phyloP scores from a whole-genome alignment of 192 early-diverging fungal genomes.

The Diversispora epigaea region DNA sequence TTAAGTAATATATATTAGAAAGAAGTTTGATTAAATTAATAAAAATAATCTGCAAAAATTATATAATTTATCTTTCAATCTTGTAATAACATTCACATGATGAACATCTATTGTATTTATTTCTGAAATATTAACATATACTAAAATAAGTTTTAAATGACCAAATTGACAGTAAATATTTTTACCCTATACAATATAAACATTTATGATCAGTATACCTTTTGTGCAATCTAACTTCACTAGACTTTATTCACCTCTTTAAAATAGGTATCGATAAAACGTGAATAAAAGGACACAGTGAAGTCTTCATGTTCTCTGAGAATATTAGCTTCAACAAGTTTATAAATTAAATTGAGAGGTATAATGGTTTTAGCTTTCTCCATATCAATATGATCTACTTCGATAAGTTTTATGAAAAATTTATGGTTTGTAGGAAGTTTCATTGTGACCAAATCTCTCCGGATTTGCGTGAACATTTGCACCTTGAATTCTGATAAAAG shows the following conservation, averaged over 20 bases:
- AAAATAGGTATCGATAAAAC: conserved; percentile 9
- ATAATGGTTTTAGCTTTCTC: conserved; percentile 19
- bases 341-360: conserved; percentile 19
- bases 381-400: conserved; percentile 13
- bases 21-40: too few relatives aligned
- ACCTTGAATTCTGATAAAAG: conserved; percentile 16
- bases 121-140: too few relatives aligned
- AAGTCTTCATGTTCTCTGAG: conserved; percentile 20
- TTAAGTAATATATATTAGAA: too few relatives aligned
- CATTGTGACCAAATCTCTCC: background rate
- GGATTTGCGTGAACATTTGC: background rate
- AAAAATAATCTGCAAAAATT: too few relatives aligned
- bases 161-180: too few relatives aligned
- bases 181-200: too few relatives aligned
- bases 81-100: too few relatives aligned
- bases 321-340: conserved; percentile 27
- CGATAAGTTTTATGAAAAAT: conserved; percentile 27
- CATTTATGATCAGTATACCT: too few relatives aligned
- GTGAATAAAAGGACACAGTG: conserved; percentile 25
- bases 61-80: too few relatives aligned
- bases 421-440: conserved; percentile 23
- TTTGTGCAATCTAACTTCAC: too few relatives aligned
- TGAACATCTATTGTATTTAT: too few relatives aligned
- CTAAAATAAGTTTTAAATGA: too few relatives aligned
- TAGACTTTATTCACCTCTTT: conserved; percentile 23